phyloP scores from a whole-genome alignment of 805 yeast genomes.

The Saccharomycopsis fibuligera region DNA sequence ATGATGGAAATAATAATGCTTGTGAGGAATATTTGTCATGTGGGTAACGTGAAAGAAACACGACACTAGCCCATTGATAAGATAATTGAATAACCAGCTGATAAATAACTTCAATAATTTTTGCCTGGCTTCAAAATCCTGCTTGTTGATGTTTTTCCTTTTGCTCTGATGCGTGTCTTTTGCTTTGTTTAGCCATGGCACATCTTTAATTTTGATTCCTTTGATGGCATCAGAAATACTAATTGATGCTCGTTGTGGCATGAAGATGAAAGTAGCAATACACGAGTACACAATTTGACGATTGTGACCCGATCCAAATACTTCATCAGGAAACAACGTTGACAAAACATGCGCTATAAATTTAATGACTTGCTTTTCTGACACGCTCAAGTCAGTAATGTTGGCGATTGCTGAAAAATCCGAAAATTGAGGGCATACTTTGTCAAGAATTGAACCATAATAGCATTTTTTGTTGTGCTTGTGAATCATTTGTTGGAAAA shows the following conservation, averaged over 20 bases:
- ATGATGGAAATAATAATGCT: slow-evolving; percentile 50
- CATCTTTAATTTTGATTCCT: slow-evolving; percentile 36
- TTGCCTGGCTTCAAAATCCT: slow-evolving; percentile 27
- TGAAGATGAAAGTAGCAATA: slow-evolving; percentile 35
- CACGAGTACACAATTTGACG: slow-evolving; percentile 33
- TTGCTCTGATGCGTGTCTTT: not conserved
- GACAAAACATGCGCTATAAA: not conserved
- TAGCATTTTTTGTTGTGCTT: too few species aligned
- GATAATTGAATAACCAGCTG: slow-evolving; percentile 48
- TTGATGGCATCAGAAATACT: slow-evolving; percentile 29
- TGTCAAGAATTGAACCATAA: too few species aligned
- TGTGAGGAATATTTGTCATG: slow-evolving; percentile 33
- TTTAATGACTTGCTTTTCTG: too few species aligned
- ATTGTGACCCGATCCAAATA: slow-evolving; percentile 50
- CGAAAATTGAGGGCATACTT: too few species aligned
- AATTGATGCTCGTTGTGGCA: slow-evolving; percentile 29
- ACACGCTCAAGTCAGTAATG: too few species aligned
- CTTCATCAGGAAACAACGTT: slow-evolving; percentile 24
- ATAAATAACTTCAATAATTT: slow-evolving; percentile 36
- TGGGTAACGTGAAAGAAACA: slow-evolving; percentile 67
- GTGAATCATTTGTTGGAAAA: not conserved
- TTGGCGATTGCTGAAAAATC: too few species aligned
- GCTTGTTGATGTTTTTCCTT: not conserved
- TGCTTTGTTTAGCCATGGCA: slow-evolving; percentile 43
- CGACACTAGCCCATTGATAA: slow-evolving; percentile 42